These are phyloP conservation scores for Cercospora nicotianae DNA, from an alignment of 2,329 filamentous ascomycete species.

Conservation along the genomic window DNA sequence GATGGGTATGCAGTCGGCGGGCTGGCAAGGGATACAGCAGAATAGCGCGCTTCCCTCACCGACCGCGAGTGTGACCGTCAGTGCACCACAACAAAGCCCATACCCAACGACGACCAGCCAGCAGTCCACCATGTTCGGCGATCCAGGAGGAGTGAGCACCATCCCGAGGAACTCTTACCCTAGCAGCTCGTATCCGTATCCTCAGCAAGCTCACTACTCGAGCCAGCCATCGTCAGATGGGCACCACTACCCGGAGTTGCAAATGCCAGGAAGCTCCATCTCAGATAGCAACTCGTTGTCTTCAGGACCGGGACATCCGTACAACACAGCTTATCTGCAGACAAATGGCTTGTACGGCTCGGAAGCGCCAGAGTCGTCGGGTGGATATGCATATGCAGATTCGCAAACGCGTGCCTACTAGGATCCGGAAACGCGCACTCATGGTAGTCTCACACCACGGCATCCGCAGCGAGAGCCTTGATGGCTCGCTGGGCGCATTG, in stretches of 20 bases:
- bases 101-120: conserved; percentile 19
- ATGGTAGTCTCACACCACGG: background rate
- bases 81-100: conserved; percentile 17
- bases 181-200: conserved; percentile 19
- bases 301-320: conserved; percentile 17
- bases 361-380: conserved; percentile 9
- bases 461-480: background rate
- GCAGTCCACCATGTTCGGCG: conserved; percentile 23
- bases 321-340: conserved; percentile 16
- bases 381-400: conserved; percentile 11
- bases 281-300: conserved; percentile 12
- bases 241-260: conserved; percentile 17
- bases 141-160: conserved; percentile 23
- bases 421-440: background rate
- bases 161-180: conserved; percentile 21
- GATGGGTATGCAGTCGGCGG: conserved; percentile 17
- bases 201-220: conserved; percentile 18
- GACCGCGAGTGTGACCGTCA: conserved; percentile 18
- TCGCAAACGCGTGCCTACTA: conserved; percentile 7
- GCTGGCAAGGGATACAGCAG: conserved; percentile 8
- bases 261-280: conserved; percentile 19
- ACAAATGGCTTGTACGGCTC: conserved; percentile 6
- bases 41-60: conserved; percentile 25
- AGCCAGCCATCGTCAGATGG: background rate
- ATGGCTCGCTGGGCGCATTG: background rate